These are phyloP conservation scores for Dendrostoma leiphaemia DNA, from an alignment of 2,329 filamentous ascomycete genomes.

Conservation along the genomic window DNA sequence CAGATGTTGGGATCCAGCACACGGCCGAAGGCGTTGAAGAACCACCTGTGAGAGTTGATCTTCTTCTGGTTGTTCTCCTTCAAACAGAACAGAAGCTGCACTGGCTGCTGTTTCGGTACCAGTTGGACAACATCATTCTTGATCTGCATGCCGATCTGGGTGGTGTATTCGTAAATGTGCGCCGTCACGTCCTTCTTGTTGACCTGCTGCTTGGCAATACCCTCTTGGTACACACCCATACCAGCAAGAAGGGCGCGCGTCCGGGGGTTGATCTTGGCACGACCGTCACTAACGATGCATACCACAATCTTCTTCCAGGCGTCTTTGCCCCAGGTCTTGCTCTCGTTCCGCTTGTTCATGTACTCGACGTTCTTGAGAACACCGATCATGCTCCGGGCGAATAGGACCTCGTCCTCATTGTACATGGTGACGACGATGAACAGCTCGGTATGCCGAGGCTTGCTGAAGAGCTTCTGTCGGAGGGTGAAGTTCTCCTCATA, in stretches of 20 bases:
- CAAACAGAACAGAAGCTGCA: conserved; percentile 95
- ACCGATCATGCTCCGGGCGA: conserved; percentile 92
- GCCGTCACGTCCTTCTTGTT: conserved; percentile 95
- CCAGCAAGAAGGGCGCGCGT: conserved; percentile 87
- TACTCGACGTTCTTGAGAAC: conserved; percentile 99
- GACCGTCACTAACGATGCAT: conserved; percentile 93
- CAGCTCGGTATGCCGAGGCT: conserved; percentile 86
- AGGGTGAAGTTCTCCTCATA: conserved; percentile 87
- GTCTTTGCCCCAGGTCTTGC: conserved; percentile 97
- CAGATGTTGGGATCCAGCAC: conserved; percentile 96
- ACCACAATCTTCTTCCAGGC: conserved; percentile 99
- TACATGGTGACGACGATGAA: conserved; percentile 99
- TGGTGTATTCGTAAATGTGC: conserved; percentile 95
- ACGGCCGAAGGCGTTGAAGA: conserved; percentile 94
- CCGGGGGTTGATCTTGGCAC: conserved; percentile 92
- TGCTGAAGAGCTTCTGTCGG: conserved; percentile 87
- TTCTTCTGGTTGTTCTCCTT: conserved; percentile 99
- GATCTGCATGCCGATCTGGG: conserved; percentile 80
- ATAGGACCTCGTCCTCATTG: conserved; percentile 95
- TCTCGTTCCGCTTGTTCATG: conserved; percentile 91
- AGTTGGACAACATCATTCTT: conserved; percentile 87
- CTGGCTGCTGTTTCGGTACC: conserved; percentile 81
- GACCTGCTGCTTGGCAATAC: conserved; percentile 97
- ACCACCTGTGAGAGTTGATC: conserved; percentile 99
- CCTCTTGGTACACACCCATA: conserved; percentile 96